Percentiles rank a stretch among this genome's conserved stretches.
Conservation (phyloP, 257 asterid species). For the Nicotiana sylvestris region DNA sequence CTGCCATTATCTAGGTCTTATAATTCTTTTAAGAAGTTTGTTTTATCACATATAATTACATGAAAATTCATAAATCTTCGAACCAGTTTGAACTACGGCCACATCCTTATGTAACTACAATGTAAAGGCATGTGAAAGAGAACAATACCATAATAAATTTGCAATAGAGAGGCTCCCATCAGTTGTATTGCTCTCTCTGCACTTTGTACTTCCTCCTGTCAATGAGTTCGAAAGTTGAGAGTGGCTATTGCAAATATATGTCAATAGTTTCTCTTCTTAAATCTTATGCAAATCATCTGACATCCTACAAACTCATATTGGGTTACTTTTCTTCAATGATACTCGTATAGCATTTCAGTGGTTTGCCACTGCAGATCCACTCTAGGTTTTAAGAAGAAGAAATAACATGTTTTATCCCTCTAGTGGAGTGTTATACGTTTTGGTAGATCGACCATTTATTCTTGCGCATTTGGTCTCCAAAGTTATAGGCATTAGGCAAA, state of each 20-base stretch:
- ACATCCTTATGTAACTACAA: neutral
- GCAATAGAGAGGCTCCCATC: conserved; percentile 83
- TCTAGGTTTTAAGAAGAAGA: neutral
- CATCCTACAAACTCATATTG: neutral
- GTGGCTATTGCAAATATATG: neutral
- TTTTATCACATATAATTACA: neutral
- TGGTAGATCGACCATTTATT: neutral
- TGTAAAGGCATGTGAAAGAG: neutral
- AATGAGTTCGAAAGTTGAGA: neutral
- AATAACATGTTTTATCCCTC: neutral
- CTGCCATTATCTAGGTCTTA: neutral
- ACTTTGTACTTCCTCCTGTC: conserved; percentile 77
- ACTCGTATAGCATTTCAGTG: neutral
- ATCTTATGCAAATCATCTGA: neutral
- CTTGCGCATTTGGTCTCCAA: neutral
- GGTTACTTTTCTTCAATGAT: neutral
- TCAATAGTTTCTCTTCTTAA: neutral
- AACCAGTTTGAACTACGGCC: neutral
- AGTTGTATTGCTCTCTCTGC: conserved; percentile 76
- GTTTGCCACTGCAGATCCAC: neutral
- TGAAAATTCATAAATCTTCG: neutral
- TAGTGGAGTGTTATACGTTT: neutral
- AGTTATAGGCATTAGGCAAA: neutral
- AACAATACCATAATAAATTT: conserved; percentile 59
- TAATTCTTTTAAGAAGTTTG: neutral